Percentiles rank a stretch among this genome's conserved stretches.
Conservation (phyloP, 75 land plant species). For the Pinus albicaulis region DNA sequence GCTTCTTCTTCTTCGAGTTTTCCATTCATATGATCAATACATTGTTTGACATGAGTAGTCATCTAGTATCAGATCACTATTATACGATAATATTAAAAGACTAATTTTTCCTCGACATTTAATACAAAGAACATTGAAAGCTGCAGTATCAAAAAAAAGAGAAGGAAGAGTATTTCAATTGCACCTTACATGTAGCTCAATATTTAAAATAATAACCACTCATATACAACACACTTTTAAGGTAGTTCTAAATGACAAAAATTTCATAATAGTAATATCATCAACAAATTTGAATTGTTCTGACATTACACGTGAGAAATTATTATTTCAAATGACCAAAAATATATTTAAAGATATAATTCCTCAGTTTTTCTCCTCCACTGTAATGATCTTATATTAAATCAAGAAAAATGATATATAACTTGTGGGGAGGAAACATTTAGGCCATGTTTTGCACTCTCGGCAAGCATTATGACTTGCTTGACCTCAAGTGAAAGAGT, state of each 20-base stretch:
- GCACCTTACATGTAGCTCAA: background rate
- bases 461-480: background rate
- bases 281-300: background rate
- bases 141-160: background rate
- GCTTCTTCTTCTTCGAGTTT: constrained; percentile 28
- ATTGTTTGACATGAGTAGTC: constrained; percentile 22
- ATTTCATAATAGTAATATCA: background rate
- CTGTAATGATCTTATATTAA: background rate
- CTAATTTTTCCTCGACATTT: background rate
- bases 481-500: background rate
- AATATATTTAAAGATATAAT: background rate
- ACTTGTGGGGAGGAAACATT: too few species aligned
- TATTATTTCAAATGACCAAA: background rate
- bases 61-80: constrained; percentile 5
- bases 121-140: background rate
- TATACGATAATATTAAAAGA: background rate
- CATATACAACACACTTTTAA: background rate
- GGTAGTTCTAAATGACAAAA: background rate
- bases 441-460: too few species aligned
- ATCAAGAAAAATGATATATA: background rate
- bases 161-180: background rate
- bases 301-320: background rate
- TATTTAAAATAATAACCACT: constrained; percentile 5
- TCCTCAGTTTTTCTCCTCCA: background rate
- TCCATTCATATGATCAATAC: constrained; percentile 15